Conservation (phyloP, 345 rosid genomes). For the Lepidium africanum region DNA sequence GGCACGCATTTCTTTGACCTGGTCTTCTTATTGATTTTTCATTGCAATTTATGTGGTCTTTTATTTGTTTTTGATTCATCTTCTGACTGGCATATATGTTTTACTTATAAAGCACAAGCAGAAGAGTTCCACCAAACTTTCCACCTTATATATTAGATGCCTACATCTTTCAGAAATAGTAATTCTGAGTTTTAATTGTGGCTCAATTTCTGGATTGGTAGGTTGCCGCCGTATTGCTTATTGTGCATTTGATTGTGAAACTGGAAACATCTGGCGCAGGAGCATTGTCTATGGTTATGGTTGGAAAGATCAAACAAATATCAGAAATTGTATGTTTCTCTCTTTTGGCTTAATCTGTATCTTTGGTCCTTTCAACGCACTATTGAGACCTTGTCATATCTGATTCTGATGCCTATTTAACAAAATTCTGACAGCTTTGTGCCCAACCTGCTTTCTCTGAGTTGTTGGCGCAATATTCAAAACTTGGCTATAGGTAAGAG, state of each 20-base stretch:
- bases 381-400: constrained; percentile 7
- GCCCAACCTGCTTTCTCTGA: constrained; percentile 72
- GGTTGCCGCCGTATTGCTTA: constrained; percentile 64
- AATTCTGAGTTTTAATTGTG: not conserved
- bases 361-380: not conserved
- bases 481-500: constrained; percentile 74
- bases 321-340: constrained; percentile 42
- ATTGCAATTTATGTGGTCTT: not conserved
- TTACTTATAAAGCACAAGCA: constrained; percentile 2
- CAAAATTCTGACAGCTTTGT: constrained; percentile 50
- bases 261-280: constrained; percentile 53
- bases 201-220: constrained; percentile 28
- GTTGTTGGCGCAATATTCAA: constrained; percentile 55
- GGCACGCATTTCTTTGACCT: constrained; percentile 1
- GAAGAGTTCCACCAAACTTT: not conserved
- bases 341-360: not conserved
- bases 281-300: constrained; percentile 54
- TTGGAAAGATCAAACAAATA: constrained; percentile 44
- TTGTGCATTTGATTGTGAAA: constrained; percentile 62
- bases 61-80: not conserved
- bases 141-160: not conserved
- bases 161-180: constrained; percentile 7
- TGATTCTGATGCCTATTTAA: constrained; percentile 12
- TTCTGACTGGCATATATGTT: not conserved
- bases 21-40: not conserved